phyloP scores from a whole-genome alignment of 768 basidiomycete species.

The Naganishia randhawae region DNA sequence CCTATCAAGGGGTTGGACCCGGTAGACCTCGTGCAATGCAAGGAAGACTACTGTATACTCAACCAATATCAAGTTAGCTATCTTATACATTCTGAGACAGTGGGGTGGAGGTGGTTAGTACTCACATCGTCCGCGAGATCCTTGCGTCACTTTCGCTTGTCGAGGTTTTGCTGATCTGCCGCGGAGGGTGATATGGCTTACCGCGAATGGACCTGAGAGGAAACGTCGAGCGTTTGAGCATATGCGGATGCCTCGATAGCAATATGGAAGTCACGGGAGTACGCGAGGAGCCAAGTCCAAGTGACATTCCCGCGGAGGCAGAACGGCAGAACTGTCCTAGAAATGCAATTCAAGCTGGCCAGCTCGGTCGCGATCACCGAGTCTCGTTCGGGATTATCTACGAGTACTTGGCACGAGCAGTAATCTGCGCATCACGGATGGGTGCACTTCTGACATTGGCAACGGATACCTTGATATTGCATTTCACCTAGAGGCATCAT shows the following conservation, averaged over 20 bases:
- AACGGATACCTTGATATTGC: not conserved
- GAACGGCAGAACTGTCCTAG: not conserved
- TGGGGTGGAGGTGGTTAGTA: constrained; percentile 2
- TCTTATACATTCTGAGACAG: not conserved
- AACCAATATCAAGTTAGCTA: not conserved
- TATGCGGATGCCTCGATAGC: too few relatives aligned
- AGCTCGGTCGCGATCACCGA: not conserved
- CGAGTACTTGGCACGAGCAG: too few relatives aligned
- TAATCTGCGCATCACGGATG: too few relatives aligned
- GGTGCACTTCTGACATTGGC: too few relatives aligned
- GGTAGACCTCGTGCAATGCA: not conserved
- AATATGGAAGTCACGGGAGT: too few relatives aligned
- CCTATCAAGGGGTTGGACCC: not conserved
- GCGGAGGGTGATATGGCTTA: not conserved
- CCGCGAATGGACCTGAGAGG: too few relatives aligned
- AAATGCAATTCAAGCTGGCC: not conserved
- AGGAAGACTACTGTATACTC: not conserved
- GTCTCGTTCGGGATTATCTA: not conserved
- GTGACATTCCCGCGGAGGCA: not conserved
- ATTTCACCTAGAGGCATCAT: constrained; percentile 23
- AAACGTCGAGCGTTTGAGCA: too few relatives aligned
- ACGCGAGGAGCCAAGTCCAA: not conserved
- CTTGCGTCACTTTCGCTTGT: not conserved
- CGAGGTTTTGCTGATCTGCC: not conserved
- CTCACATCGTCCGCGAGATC: not conserved